Conservation (phyloP, 1,284 basidiomycete genomes). For the Irpex sp. region DNA sequence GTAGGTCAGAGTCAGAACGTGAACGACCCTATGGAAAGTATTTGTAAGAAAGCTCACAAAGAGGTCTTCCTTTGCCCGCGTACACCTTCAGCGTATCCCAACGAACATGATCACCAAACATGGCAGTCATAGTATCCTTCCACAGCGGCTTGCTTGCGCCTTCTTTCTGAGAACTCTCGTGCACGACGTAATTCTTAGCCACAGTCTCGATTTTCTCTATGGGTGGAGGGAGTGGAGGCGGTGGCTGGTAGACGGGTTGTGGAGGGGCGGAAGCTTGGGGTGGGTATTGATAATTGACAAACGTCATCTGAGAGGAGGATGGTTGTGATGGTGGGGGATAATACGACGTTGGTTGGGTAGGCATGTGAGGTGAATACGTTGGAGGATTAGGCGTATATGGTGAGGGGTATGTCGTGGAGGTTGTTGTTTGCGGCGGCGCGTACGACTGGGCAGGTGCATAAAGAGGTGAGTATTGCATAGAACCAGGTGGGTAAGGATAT, state of each 20-base stretch:
- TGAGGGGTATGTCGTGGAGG: too few relatives aligned
- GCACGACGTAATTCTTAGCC: conserved; percentile 58
- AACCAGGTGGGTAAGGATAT: conserved; percentile 1
- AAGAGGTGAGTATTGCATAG: neutral
- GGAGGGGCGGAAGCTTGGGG: conserved; percentile 3
- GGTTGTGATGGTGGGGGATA: neutral
- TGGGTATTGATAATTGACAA: conserved; percentile 1
- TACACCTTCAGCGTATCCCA: conserved; percentile 68
- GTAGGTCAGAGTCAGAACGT: conserved; percentile 2
- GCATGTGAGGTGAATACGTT: neutral
- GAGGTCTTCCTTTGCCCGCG: conserved; percentile 51
- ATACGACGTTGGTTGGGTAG: neutral
- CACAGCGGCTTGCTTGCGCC: conserved; percentile 48
- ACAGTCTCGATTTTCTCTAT: conserved; percentile 36
- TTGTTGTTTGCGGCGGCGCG: neutral
- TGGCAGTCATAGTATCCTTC: conserved; percentile 66
- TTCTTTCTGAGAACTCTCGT: conserved; percentile 48
- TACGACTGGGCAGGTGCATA: neutral
- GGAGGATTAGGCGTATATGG: neutral
- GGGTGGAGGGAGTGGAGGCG: conserved; percentile 9
- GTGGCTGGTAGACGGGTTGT: neutral
- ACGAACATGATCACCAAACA: conserved; percentile 71
- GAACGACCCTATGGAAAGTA: neutral
- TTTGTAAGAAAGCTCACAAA: conserved; percentile 37
- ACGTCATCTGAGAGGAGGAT: neutral